phyloP scores from a whole-genome alignment of 345 rosid species.

The Salix caprea region DNA sequence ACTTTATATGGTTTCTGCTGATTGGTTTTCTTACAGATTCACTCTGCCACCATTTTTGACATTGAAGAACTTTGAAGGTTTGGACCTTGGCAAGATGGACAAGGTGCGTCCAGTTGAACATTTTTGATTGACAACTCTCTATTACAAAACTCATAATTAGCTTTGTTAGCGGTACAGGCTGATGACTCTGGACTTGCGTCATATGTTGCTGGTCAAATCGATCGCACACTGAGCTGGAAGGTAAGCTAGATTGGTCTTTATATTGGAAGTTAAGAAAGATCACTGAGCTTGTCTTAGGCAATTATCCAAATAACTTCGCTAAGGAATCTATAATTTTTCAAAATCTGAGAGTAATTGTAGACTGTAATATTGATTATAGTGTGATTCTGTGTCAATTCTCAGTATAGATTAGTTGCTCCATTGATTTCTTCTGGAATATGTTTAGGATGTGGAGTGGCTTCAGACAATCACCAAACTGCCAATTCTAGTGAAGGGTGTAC shows the following conservation, averaged over 20 bases:
- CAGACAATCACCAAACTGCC: conserved; percentile 86
- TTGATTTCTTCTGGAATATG: background rate
- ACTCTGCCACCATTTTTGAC: conserved; percentile 64
- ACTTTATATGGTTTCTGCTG: background rate
- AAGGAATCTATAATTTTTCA: background rate
- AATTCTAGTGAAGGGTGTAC: conserved; percentile 85
- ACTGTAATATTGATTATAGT: background rate
- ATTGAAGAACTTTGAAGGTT: conserved; percentile 84
- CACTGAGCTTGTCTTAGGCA: background rate
- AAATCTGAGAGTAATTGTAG: background rate
- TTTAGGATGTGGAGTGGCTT: conserved; percentile 83
- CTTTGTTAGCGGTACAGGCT: conserved; percentile 35
- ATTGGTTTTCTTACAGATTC: conserved; percentile 41
- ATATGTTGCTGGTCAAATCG: conserved; percentile 78
- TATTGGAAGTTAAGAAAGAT: background rate
- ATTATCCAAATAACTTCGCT: background rate
- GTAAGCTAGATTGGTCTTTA: conserved; percentile 24
- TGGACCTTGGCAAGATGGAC: conserved; percentile 72
- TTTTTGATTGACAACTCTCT: background rate
- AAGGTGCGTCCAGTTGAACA: conserved; percentile 24
- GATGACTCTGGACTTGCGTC: conserved; percentile 83
- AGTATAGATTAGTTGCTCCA: background rate
- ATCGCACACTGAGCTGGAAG: conserved; percentile 85
- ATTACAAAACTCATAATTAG: background rate
- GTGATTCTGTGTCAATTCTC: background rate